These are phyloP conservation scores for Aspergillus transmontanensis DNA, from an alignment of 2,329 filamentous ascomycete genomes.

Conservation along the genomic window DNA sequence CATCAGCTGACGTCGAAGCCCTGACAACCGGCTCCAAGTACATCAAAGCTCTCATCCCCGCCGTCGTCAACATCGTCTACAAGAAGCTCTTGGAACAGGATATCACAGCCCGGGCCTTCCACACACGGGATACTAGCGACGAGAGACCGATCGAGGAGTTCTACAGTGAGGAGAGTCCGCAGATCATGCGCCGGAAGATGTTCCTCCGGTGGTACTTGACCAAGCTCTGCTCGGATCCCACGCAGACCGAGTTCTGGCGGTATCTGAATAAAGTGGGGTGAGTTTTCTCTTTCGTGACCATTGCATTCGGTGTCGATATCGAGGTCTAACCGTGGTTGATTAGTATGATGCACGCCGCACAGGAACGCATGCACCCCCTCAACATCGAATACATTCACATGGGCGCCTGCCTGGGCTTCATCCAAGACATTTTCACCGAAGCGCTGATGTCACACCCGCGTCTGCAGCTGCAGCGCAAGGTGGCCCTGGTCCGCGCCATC, in stretches of 20 bases:
- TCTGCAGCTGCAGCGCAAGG: constrained; percentile 68
- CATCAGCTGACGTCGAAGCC: constrained; percentile 69
- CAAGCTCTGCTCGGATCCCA: constrained; percentile 74
- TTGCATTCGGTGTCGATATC: background rate
- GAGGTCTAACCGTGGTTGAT: background rate
- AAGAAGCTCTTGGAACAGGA: constrained; percentile 79
- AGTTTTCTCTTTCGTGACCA: constrained; percentile 29
- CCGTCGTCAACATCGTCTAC: constrained; percentile 83
- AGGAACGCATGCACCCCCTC: constrained; percentile 69
- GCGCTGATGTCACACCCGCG: constrained; percentile 73
- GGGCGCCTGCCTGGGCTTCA: constrained; percentile 70
- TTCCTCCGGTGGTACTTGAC: constrained; percentile 74
- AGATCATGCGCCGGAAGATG: constrained; percentile 76
- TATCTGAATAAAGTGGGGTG: constrained; percentile 82
- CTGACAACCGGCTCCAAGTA: constrained; percentile 71
- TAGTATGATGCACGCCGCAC: constrained; percentile 79
- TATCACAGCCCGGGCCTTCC: constrained; percentile 77
- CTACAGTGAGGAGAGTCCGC: constrained; percentile 68
- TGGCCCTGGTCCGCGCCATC: constrained; percentile 72
- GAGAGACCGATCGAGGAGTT: constrained; percentile 67
- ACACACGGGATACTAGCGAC: constrained; percentile 61
- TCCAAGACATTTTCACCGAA: constrained; percentile 76
- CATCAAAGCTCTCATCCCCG: constrained; percentile 78
- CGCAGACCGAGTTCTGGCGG: constrained; percentile 77
- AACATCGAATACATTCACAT: constrained; percentile 83